phyloP scores from a whole-genome alignment of 2,329 filamentous ascomycete genomes.

The Cladophialophora yegresii region DNA sequence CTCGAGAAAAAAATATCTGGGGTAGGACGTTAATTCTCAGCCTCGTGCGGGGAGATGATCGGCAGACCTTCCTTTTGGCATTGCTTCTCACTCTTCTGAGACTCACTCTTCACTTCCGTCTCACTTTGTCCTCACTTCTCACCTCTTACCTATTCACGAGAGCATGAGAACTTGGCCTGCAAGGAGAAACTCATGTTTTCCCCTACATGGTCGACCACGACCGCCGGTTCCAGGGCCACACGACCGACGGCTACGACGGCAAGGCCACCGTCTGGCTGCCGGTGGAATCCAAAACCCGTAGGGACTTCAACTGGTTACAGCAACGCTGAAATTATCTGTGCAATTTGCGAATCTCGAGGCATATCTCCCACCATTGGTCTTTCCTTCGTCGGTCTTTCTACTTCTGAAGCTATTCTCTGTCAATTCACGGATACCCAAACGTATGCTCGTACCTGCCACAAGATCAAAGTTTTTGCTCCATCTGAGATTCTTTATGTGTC shows the following conservation, averaged over 20 bases:
- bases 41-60: conserved; percentile 21
- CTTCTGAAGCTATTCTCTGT: conserved; percentile 79
- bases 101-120: neutral
- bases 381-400: conserved; percentile 83
- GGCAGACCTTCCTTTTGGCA: conserved; percentile 15
- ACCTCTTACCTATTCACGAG: neutral
- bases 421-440: conserved; percentile 93
- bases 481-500: conserved; percentile 76
- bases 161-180: neutral
- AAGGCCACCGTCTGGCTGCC: conserved; percentile 16
- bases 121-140: conserved; percentile 2
- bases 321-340: conserved; percentile 78
- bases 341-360: conserved; percentile 82
- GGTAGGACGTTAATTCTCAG: neutral
- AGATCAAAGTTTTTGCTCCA: conserved; percentile 77
- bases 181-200: conserved; percentile 5
- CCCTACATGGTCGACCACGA: neutral
- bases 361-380: conserved; percentile 81
- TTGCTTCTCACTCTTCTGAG: neutral
- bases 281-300: conserved; percentile 53
- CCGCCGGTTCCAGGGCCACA: neutral
- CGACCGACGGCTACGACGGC: conserved; percentile 10
- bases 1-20: conserved; percentile 18
- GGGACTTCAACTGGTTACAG: conserved; percentile 59
- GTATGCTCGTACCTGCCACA: conserved; percentile 84